Evolutionary conservation across 257 asterid species (phyloP).

Genomic region (Primulina eburnea): DNA sequence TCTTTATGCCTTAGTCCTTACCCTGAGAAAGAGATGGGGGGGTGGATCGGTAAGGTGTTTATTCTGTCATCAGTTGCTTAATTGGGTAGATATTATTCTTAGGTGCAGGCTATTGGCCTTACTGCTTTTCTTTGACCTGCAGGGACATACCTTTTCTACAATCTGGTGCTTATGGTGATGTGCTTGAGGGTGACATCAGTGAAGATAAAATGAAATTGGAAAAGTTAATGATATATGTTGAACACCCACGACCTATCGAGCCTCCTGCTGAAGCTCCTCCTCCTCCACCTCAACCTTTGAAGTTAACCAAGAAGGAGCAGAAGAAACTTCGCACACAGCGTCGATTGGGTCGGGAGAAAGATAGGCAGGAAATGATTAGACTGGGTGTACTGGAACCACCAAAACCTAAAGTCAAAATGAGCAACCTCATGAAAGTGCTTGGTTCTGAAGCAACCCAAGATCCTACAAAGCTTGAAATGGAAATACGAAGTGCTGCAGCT

Average conservation of each 20-base stretch:
- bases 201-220: slow-evolving; percentile 63
- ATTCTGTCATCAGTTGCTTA: background rate
- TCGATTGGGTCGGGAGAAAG: slow-evolving; percentile 78
- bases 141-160: slow-evolving; percentile 79
- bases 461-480: slow-evolving; percentile 94
- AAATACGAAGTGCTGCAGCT: slow-evolving; percentile 91
- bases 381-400: slow-evolving; percentile 88
- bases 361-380: slow-evolving; percentile 91
- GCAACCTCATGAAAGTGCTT: slow-evolving; percentile 93
- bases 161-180: slow-evolving; percentile 56
- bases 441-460: slow-evolving; percentile 99
- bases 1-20: background rate
- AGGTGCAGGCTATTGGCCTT: background rate
- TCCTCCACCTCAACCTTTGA: slow-evolving; percentile 96
- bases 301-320: slow-evolving; percentile 89
- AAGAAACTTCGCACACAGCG: slow-evolving; percentile 93
- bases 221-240: slow-evolving; percentile 68
- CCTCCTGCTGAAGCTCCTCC: slow-evolving; percentile 89
- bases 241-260: slow-evolving; percentile 90
- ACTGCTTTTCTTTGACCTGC: slow-evolving; percentile 15
- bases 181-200: slow-evolving; percentile 35
- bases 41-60: background rate
- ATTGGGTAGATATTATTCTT: background rate
- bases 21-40: background rate
- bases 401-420: slow-evolving; percentile 87